Evolutionary conservation across 306 rosid species (phyloP), one percentile per base, ranked within the genome.

Genomic region (Cyclanthera cordifolia): DNA sequence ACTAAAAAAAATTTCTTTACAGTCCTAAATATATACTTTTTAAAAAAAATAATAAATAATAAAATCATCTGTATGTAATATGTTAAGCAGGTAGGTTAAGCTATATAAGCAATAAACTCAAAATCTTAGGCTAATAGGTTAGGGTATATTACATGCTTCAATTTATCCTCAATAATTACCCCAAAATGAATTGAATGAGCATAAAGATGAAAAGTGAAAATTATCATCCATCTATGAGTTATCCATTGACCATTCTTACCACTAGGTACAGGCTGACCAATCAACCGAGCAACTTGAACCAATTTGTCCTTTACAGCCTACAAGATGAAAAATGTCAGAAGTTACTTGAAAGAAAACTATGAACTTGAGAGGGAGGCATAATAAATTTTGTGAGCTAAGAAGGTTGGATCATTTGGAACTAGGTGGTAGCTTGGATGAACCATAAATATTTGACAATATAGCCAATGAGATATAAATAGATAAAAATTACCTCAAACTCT

Each of bases 201-300:
- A 34, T 6, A 2, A 61, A 46, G 70, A 67, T 72, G 55, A 55
- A 59, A 52, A 74, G 64, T 74, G 56, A 55, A 69, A 52, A 72
- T 21, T 79, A 55, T 74, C 15, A 49, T 52, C 24, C 32, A 53
- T 43, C 16, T 48, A 34, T 51, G 66, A 76, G 46, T 48, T 24
- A 57, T 37, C 74, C 24, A 55, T 48, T 24, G 53, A 28, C 74
- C 24, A 55, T 37, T 73, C 80, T 54, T 87, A 90, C 99, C 88
- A 53, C 85, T 69, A 50, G 87, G 77, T 70, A 39, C 39, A 70
- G 73, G 47, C 77, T 78, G 94, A 57, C 82, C 82, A 30, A 82
- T 71, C 69, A 90, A 83, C 54, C 90, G 91, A 23, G 90, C 86
- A 81, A 83, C 90, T 80, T 80, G 96, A 65, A 61, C 84, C 83